Evolutionary conservation across 2,329 filamentous ascomycete genomes (phyloP).

Genomic region (Aotearoamyces nothofagi): DNA sequence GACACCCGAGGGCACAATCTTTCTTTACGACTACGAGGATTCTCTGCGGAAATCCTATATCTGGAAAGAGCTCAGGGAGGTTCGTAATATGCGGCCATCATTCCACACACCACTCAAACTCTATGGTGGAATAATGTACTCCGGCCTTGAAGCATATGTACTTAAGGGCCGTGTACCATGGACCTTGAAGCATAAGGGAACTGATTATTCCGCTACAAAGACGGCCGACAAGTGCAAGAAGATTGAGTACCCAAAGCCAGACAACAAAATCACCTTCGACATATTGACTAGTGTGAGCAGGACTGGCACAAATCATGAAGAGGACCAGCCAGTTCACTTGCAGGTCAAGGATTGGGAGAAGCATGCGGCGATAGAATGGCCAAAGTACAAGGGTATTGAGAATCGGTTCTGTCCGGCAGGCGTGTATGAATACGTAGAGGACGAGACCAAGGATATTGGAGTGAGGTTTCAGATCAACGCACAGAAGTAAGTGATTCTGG

Average conservation of each 20-base stretch:
- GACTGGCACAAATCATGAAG: constrained; percentile 95
- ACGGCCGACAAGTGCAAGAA: constrained; percentile 64
- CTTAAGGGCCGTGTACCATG: constrained; percentile 77
- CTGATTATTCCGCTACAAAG: constrained; percentile 69
- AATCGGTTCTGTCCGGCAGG: constrained; percentile 95
- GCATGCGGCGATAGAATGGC: constrained; percentile 72
- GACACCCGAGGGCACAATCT: constrained; percentile 53
- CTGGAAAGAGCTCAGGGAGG: constrained; percentile 87
- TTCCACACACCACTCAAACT: constrained; percentile 81
- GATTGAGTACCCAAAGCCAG: constrained; percentile 95
- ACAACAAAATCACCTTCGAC: constrained; percentile 89
- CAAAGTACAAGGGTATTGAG: constrained; percentile 81
- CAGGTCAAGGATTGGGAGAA: constrained; percentile 92
- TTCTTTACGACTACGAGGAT: constrained; percentile 91
- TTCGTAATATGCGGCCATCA: constrained; percentile 93
- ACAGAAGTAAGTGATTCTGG: constrained; percentile 64
- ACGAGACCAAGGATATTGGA: constrained; percentile 69
- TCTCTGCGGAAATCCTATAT: constrained; percentile 72
- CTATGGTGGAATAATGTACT: constrained; percentile 84
- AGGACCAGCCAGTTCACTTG: constrained; percentile 93
- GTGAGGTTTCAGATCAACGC: constrained; percentile 96
- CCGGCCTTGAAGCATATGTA: constrained; percentile 78
- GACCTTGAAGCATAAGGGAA: constrained; percentile 74
- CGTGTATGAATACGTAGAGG: constrained; percentile 96
- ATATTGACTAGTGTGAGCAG: constrained; percentile 90